These are phyloP conservation scores for Thermothelomyces thermophilus DNA, from an alignment of 2,329 filamentous ascomycete species.

Conservation along the genomic window DNA sequence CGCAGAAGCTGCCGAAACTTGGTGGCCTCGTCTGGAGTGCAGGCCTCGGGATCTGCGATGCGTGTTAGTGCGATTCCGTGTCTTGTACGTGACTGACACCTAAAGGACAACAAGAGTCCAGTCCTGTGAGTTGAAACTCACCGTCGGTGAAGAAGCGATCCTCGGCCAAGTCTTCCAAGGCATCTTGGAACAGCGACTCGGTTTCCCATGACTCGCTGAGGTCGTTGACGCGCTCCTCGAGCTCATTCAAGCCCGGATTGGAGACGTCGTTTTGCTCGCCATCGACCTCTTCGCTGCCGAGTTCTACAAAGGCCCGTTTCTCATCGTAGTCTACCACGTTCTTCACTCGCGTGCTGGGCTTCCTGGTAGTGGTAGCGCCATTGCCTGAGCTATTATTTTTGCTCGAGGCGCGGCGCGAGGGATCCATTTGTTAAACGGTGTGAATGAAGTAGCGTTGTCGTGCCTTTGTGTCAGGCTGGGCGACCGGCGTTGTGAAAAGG, in stretches of 20 bases:
- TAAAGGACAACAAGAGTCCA: no score
- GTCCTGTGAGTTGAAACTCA: slow-evolving; percentile 30
- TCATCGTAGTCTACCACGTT: slow-evolving; percentile 32
- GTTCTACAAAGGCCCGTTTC: slow-evolving; percentile 21
- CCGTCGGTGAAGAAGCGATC: slow-evolving; percentile 42
- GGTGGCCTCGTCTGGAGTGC: slow-evolving; percentile 62
- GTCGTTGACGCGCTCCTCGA: slow-evolving; percentile 47
- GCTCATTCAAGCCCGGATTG: slow-evolving; percentile 30
- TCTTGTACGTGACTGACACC: no score
- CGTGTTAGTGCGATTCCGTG: slow-evolving; percentile 3
- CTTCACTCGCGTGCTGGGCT: slow-evolving; percentile 24
- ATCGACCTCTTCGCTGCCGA: slow-evolving; percentile 31
- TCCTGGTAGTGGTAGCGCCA: slow-evolving; percentile 9
- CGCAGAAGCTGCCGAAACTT: slow-evolving; percentile 65
- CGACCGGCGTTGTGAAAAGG: not conserved
- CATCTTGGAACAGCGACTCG: slow-evolving; percentile 58
- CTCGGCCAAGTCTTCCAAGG: slow-evolving; percentile 51
- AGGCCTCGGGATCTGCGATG: slow-evolving; percentile 41
- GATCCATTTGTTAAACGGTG: slow-evolving; percentile 15
- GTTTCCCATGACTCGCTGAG: slow-evolving; percentile 54
- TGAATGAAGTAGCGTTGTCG: not conserved
- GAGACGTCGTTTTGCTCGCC: slow-evolving; percentile 18
- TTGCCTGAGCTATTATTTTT: slow-evolving; percentile 12
- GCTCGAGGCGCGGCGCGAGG: slow-evolving; percentile 10
- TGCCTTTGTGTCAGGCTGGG: not conserved